Conservation (phyloP, 495 filamentous ascomycete genomes). For the Penicillium fimorum region DNA sequence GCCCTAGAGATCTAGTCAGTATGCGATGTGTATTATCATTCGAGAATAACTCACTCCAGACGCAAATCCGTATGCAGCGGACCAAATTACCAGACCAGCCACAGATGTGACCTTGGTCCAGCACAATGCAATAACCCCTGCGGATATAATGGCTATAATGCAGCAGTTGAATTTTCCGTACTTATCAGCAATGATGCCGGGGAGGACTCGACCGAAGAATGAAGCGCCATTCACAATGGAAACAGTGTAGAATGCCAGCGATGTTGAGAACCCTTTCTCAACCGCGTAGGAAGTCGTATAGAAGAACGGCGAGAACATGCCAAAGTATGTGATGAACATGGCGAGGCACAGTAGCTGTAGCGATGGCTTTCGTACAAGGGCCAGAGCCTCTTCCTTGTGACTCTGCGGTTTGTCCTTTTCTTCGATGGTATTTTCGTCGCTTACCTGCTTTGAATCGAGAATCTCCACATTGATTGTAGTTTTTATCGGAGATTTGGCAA, state of each 20-base stretch:
- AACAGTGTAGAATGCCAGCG: constrained; percentile 43
- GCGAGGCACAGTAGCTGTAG: constrained; percentile 50
- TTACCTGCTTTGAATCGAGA: neutral
- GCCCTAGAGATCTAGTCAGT: constrained; percentile 21
- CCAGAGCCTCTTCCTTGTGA: constrained; percentile 18
- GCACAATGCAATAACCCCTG: constrained; percentile 49
- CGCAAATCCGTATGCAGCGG: constrained; percentile 39
- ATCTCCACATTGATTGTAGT: neutral
- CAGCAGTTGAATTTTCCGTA: constrained; percentile 70
- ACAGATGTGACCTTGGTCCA: constrained; percentile 39
- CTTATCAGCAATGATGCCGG: constrained; percentile 64
- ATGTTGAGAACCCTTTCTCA: constrained; percentile 32
- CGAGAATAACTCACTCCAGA: constrained; percentile 35
- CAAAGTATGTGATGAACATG: constrained; percentile 45
- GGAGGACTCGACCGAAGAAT: constrained; percentile 39
- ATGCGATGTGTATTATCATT: neutral
- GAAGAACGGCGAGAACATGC: constrained; percentile 50
- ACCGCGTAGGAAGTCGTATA: constrained; percentile 41
- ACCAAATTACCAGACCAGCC: constrained; percentile 36
- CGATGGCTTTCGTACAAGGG: constrained; percentile 23
- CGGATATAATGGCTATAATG: constrained; percentile 54
- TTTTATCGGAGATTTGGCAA: constrained; percentile 10
- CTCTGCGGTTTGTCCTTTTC: neutral
- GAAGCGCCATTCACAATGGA: constrained; percentile 50
- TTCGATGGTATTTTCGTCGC: neutral